Percentiles rank a stretch among this genome's conserved stretches.
These are phyloP conservation scores for Aethionema arabicum DNA, from an alignment of 345 rosid genomes.

Conservation along the genomic window DNA sequence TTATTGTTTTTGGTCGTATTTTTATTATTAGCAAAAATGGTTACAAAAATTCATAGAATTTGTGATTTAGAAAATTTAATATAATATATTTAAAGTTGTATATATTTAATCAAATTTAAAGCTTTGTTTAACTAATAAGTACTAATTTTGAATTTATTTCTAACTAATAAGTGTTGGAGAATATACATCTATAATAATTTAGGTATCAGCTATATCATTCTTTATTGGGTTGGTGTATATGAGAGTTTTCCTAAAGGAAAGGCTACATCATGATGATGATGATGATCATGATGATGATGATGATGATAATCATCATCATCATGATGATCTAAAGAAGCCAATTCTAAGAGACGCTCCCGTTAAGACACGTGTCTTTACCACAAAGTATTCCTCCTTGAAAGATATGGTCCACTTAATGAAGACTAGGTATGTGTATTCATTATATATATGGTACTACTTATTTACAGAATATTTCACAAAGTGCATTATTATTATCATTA, in stretches of 20 bases:
- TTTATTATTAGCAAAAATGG: too few relatives aligned
- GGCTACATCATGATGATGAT: slow-evolving; percentile 26
- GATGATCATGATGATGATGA: background rate
- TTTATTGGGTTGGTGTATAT: slow-evolving; percentile 62
- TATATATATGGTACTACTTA: too few relatives aligned
- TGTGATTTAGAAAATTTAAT: too few relatives aligned
- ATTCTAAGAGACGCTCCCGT: slow-evolving; percentile 37
- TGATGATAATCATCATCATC: background rate
- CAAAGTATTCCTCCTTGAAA: slow-evolving; percentile 50
- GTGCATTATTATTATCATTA: too few relatives aligned
- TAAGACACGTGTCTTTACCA: slow-evolving; percentile 24
- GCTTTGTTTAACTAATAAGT: too few relatives aligned
- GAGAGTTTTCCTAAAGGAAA: slow-evolving; percentile 77
- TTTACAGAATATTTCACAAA: too few relatives aligned
- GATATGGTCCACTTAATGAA: slow-evolving; percentile 51
- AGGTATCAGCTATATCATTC: slow-evolving; percentile 57
- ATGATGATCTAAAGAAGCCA: slow-evolving; percentile 32
- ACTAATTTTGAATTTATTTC: too few relatives aligned
- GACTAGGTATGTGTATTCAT: slow-evolving; percentile 45
- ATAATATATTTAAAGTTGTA: too few relatives aligned
- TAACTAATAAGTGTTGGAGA: too few relatives aligned
- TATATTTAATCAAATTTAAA: too few relatives aligned
- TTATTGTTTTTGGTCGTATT: too few relatives aligned
- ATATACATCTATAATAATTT: background rate
- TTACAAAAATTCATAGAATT: too few relatives aligned